Evolutionary conservation across 1,284 basidiomycete species (phyloP).

Genomic region (Marasmius sp.): DNA sequence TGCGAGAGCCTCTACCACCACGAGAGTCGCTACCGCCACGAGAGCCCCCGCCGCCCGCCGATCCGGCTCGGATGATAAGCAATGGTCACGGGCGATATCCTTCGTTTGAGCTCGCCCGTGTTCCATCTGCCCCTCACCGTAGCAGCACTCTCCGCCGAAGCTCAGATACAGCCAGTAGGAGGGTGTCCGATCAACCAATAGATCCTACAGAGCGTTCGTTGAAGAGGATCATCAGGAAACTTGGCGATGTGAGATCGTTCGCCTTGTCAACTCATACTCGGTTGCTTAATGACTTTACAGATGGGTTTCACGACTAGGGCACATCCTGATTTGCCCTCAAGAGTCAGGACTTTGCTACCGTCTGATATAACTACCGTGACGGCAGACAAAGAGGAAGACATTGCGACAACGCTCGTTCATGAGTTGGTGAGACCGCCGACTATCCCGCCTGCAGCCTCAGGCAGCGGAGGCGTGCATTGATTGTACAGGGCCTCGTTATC

Average conservation of each 20-base stretch:
- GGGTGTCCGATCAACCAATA: background rate
- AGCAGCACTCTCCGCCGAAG: conserved; percentile 8
- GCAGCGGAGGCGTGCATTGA: conserved; percentile 12
- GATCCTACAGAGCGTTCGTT: conserved; percentile 37
- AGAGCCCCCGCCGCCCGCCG: background rate
- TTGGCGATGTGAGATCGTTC: conserved; percentile 45
- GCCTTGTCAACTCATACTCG: conserved; percentile 8
- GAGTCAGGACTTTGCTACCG: conserved; percentile 53
- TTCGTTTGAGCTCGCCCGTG: background rate
- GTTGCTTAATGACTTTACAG: conserved; percentile 32
- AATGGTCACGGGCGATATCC: background rate
- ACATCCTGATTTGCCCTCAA: conserved; percentile 50
- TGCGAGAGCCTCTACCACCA: background rate
- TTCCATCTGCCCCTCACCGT: background rate
- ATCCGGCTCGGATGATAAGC: background rate
- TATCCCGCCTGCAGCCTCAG: conserved; percentile 35
- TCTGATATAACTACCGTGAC: conserved; percentile 32
- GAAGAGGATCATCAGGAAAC: conserved; percentile 45
- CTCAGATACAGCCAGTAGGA: conserved; percentile 19
- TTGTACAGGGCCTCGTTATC: background rate
- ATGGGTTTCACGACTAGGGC: conserved; percentile 68
- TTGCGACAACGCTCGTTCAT: conserved; percentile 65
- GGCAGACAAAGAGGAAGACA: conserved; percentile 59
- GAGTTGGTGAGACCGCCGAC: conserved; percentile 43
- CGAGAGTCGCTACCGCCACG: background rate